Evolutionary conservation across 73 alveolate genomes (phyloP).

Genomic region (Tetrahymena borealis): DNA sequence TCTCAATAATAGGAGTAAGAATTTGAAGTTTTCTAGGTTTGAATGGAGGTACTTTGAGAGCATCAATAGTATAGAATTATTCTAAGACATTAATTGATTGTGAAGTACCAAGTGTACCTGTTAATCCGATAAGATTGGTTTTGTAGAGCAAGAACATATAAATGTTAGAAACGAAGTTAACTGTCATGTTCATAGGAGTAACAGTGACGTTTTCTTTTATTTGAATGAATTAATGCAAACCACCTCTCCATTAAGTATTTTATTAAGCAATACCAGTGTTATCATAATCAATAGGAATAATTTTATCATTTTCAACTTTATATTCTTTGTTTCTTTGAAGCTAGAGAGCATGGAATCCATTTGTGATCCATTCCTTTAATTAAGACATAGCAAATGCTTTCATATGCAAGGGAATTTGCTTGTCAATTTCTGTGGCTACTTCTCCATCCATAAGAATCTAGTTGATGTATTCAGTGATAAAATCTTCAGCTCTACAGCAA

Average conservation of each 20-base stretch:
- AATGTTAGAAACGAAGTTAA: constrained; percentile 9
- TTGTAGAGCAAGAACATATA: not conserved
- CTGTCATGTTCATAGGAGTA: constrained; percentile 4
- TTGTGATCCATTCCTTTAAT: not conserved
- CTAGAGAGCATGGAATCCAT: constrained; percentile 1
- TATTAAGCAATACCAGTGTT: constrained; percentile 21
- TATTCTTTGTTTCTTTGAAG: constrained; percentile 6
- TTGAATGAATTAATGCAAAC: constrained; percentile 27
- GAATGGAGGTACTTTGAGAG: constrained; percentile 3
- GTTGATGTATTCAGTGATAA: not conserved
- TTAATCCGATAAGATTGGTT: constrained; percentile 1
- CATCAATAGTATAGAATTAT: constrained; percentile 1
- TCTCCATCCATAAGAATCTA: not conserved
- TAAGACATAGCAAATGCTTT: not conserved
- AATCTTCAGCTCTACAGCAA: not conserved
- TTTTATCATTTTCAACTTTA: not conserved
- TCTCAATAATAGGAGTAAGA: not conserved
- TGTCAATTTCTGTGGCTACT: not conserved
- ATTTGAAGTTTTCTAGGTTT: not conserved
- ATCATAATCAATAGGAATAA: constrained; percentile 22
- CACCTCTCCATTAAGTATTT: constrained; percentile 27
- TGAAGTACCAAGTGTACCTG: constrained; percentile 23
- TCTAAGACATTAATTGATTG: not conserved
- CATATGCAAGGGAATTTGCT: not conserved
- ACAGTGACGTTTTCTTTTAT: constrained; percentile 7